Evolutionary conservation across 2,329 filamentous ascomycete species (phyloP).

Genomic region (Phyllosticta paracitricarpa): DNA sequence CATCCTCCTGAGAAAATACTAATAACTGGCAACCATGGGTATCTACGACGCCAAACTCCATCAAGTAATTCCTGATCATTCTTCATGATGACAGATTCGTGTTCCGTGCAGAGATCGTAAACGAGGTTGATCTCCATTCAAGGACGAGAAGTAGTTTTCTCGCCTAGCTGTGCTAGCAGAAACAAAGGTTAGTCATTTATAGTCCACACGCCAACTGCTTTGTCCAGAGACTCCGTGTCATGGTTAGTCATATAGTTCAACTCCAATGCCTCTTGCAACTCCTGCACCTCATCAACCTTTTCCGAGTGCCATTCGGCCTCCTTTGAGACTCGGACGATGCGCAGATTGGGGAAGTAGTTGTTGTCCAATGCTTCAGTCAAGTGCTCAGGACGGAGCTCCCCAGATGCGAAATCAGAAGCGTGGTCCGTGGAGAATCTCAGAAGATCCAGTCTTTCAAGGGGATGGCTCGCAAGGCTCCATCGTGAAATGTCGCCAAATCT

Average conservation of each 20-base stretch:
- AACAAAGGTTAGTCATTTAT: conserved; percentile 3
- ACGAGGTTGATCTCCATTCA: too few species aligned
- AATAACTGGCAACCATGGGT: too few species aligned
- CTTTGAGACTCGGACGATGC: conserved; percentile 2
- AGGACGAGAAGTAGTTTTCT: too few species aligned
- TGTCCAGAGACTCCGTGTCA: not conserved
- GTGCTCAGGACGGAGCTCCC: conserved; percentile 20
- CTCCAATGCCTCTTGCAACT: not conserved
- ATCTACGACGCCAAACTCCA: too few species aligned
- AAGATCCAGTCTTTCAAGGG: conserved; percentile 30
- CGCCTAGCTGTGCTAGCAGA: not conserved
- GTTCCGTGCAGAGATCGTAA: too few species aligned
- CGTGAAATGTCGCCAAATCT: conserved; percentile 10
- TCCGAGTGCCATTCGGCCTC: conserved; percentile 3
- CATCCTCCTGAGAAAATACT: too few species aligned
- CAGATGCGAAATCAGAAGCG: not conserved
- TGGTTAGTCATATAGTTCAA: not conserved
- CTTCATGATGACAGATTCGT: too few species aligned
- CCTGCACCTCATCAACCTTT: not conserved
- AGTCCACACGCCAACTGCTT: conserved; percentile 6
- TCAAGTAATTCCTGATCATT: too few species aligned
- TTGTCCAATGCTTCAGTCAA: conserved; percentile 32
- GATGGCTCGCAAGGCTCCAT: conserved; percentile 14
- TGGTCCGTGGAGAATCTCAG: not conserved
- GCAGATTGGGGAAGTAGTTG: not conserved